Percentiles rank a stretch among this genome's conserved stretches.
These are phyloP conservation scores for Vigna radiata DNA, from an alignment of 306 rosid species.

Conservation along the genomic window DNA sequence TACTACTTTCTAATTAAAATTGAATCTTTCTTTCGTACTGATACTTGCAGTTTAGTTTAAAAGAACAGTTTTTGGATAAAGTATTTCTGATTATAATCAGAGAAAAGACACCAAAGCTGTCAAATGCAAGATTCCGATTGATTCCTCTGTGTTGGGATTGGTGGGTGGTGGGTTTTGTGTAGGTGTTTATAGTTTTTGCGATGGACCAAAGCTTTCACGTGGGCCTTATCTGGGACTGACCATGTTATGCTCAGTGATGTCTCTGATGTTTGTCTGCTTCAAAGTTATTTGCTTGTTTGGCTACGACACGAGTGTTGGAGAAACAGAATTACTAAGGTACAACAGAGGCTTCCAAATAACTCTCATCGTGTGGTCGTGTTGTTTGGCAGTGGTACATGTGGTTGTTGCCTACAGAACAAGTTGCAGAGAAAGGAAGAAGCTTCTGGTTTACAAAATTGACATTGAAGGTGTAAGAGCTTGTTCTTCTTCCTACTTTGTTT, in stretches of 20 bases:
- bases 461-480: slow-evolving; percentile 82
- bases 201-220: slow-evolving; percentile 78
- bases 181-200: slow-evolving; percentile 93
- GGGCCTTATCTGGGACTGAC: slow-evolving; percentile 90
- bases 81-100: too few relatives aligned
- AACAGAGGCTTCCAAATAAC: slow-evolving; percentile 62
- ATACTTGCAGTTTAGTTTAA: too few relatives aligned
- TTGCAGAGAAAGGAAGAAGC: slow-evolving; percentile 95
- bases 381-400: slow-evolving; percentile 81
- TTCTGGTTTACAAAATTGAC: slow-evolving; percentile 90
- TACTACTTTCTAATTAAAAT: too few relatives aligned
- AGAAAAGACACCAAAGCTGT: too few relatives aligned
- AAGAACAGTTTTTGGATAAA: too few relatives aligned
- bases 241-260: slow-evolving; percentile 70
- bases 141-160: neutral
- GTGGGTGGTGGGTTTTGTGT: neutral
- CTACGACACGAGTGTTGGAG: slow-evolving; percentile 2
- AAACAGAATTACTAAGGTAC: slow-evolving; percentile 33
- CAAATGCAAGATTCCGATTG: too few relatives aligned
- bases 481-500: neutral
- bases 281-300: slow-evolving; percentile 64
- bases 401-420: slow-evolving; percentile 89
- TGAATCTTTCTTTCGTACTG: too few relatives aligned
- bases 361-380: slow-evolving; percentile 70
- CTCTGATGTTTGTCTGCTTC: slow-evolving; percentile 72